These are phyloP conservation scores for Pelargonium cotyledonis DNA, from an alignment of 441 rosid genomes.

Conservation along the genomic window DNA sequence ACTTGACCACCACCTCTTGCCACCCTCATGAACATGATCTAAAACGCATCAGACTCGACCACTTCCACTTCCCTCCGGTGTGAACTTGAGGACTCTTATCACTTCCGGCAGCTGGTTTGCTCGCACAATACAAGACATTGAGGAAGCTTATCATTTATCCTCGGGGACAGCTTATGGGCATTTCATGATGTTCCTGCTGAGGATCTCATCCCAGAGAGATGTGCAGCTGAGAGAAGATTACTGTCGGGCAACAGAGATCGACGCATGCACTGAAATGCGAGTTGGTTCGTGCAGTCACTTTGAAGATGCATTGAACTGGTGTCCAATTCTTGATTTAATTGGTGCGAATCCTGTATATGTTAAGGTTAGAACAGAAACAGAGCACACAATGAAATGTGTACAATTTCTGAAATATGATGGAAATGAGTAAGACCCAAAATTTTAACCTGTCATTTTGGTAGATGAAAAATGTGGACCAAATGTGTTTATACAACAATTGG, in stretches of 20 bases:
- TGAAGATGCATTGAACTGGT: constrained; percentile 61
- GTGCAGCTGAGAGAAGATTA: constrained; percentile 85
- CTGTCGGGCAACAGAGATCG: constrained; percentile 82
- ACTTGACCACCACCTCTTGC: too few species aligned
- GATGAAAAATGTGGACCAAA: constrained; percentile 16
- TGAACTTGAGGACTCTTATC: constrained; percentile 50
- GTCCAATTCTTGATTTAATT: constrained; percentile 41
- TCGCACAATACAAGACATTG: constrained; percentile 42
- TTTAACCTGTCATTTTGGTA: not conserved
- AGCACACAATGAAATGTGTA: not conserved
- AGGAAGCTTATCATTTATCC: constrained; percentile 73
- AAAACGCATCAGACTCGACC: too few species aligned
- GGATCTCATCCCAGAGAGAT: constrained; percentile 55
- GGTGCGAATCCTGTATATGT: too few species aligned
- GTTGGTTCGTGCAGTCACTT: constrained; percentile 70
- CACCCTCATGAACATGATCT: too few species aligned
- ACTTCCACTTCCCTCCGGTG: too few species aligned
- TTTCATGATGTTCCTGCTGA: constrained; percentile 68
- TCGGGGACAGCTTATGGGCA: constrained; percentile 82
- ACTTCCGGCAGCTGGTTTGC: constrained; percentile 64
- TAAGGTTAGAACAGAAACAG: too few species aligned
- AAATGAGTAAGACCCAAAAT: not conserved
- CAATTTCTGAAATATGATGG: not conserved
- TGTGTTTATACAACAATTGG: constrained; percentile 32
- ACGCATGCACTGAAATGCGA: constrained; percentile 82